A percentile compares a stretch with the other conserved stretches of the same genome.
phyloP scores from a whole-genome alignment of 2,329 filamentous ascomycete genomes.

The Cladosporium sp. region DNA sequence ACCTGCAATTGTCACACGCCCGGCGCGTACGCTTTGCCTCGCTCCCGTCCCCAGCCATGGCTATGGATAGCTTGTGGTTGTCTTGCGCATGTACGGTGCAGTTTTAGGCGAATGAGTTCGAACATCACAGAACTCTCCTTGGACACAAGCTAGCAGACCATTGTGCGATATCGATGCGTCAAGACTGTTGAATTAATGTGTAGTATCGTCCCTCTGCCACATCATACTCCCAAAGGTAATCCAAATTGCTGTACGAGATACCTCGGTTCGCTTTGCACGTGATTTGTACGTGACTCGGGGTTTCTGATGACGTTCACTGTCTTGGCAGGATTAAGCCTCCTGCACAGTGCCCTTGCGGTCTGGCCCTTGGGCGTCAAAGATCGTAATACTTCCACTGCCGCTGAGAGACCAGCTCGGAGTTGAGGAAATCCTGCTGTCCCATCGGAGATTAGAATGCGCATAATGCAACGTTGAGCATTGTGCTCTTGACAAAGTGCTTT shows the following conservation, averaged over 20 bases:
- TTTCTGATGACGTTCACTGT: background rate
- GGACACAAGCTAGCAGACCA: background rate
- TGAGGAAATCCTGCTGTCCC: too few species aligned
- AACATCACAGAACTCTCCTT: background rate
- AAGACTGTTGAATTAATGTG: background rate
- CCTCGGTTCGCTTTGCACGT: background rate
- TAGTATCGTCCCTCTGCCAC: background rate
- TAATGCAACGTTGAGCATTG: too few species aligned
- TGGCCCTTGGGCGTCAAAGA: too few species aligned
- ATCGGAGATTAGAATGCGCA: too few species aligned
- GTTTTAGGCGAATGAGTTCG: background rate
- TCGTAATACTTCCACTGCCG: too few species aligned
- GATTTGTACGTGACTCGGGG: background rate
- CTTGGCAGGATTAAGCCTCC: background rate
- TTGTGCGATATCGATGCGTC: background rate
- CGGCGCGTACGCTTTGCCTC: background rate
- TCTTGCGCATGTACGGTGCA: background rate
- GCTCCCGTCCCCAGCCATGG: background rate
- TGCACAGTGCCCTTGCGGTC: too few species aligned
- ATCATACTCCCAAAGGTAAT: background rate
- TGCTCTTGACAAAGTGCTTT: too few species aligned
- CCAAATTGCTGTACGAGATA: background rate
- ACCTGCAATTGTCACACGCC: background rate
- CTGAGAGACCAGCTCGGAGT: too few species aligned
- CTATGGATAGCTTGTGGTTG: background rate